Percentiles rank a stretch among this genome's conserved stretches.
Conservation (phyloP, 2,329 filamentous ascomycete species). For the Rhinocladiella mackenziei region DNA sequence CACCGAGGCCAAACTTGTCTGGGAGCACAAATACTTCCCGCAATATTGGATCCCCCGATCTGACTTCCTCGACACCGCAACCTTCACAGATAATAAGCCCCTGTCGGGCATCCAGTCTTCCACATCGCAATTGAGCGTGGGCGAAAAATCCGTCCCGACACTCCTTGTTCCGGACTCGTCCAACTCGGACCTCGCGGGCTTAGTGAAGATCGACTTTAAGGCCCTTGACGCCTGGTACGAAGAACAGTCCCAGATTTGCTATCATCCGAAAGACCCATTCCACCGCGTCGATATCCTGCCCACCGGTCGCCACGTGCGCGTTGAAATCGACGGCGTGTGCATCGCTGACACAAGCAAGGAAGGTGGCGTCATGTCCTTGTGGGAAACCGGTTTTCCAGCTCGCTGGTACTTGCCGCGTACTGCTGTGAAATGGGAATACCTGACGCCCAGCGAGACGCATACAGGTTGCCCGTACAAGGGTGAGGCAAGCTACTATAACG, state of each 20-base stretch:
- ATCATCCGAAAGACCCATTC: slow-evolving; percentile 29
- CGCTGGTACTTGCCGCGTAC: slow-evolving; percentile 30
- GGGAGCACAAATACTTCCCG: slow-evolving; percentile 29
- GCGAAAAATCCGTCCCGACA: slow-evolving; percentile 16
- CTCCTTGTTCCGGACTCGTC: slow-evolving; percentile 24
- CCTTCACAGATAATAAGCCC: slow-evolving; percentile 25
- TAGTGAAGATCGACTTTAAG: slow-evolving; percentile 30
- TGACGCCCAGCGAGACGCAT: slow-evolving; percentile 25
- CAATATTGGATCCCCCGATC: slow-evolving; percentile 26
- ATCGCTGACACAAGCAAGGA: slow-evolving; percentile 27
- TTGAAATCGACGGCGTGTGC: slow-evolving; percentile 24
- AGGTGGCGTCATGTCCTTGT: slow-evolving; percentile 29
- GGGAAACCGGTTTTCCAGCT: slow-evolving; percentile 28
- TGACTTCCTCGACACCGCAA: slow-evolving; percentile 23
- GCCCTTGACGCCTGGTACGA: slow-evolving; percentile 30
- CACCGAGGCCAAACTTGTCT: slow-evolving; percentile 26
- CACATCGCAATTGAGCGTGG: slow-evolving; percentile 20
- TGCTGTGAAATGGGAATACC: slow-evolving; percentile 26
- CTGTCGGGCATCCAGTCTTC: slow-evolving; percentile 24
- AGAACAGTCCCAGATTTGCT: slow-evolving; percentile 23
- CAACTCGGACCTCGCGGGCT: slow-evolving; percentile 24
- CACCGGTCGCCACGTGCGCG: slow-evolving; percentile 24
- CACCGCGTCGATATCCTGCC: slow-evolving; percentile 29
- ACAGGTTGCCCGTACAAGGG: slow-evolving; percentile 31
- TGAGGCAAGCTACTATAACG: slow-evolving; percentile 29